Evolutionary conservation across 331 rosid genomes (phyloP), one percentile per base, ranked within the genome.

Genomic region (Pyrus hybrid): DNA sequence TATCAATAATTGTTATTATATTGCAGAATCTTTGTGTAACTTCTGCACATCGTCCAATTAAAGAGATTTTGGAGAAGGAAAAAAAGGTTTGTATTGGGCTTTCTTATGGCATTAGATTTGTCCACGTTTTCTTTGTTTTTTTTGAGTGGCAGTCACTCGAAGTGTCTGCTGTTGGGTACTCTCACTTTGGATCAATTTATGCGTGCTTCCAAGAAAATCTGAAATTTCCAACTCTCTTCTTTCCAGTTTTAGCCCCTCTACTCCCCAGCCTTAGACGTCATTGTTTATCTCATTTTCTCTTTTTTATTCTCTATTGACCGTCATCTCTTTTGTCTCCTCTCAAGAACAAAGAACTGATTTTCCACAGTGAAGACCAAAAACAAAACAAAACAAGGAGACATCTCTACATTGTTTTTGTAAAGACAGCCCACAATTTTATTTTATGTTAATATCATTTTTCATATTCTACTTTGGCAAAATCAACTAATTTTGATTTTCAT

Each of bases 11-110:
- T 68, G 5, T 76, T 58, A 20, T 79, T 75, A 16, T 57, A 22
- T 45, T 83, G 88, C 92, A 93, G 98, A 93, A 91, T 83, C 84
- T 93, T 12, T 93, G 97, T 72, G 95, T 93, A 71, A 80, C 98
- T 76, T 95, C 98, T 14, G 98, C 98, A 29, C 98, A 93, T 73
- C 89, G 90, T 67, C 98, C 98, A 25, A 93, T 93, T 54, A 93
- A 91, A 85, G 96, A 93, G 86, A 91, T 93, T 76, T 81, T 91
- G 82, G 98, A 88, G 76, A 93, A 87, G 88, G 98, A 93, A 75
- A 91, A 93, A 72, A 93, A 85, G 97, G 98, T 89, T 80, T 10
- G 76, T 29, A 8, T 74, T 43, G 49, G 49, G 49, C 49, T 35
- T 64, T 64, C 10, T 11, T 21, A 41, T 6, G 8, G 57, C 77